Conservation (phyloP, 805 yeast genomes). For the Kodamaea sagamina region DNA sequence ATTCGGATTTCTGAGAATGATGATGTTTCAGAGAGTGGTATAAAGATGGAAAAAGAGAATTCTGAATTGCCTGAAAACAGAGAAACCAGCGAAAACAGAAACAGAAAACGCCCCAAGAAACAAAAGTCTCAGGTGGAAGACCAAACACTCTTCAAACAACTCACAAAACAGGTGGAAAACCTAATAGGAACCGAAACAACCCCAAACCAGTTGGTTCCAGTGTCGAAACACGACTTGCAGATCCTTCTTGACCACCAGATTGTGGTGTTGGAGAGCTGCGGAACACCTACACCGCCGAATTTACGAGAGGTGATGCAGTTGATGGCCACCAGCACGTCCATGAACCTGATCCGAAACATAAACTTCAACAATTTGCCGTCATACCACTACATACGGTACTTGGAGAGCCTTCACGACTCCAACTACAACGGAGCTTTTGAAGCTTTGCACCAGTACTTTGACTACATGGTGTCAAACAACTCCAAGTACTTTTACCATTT, state of each 20-base stretch:
- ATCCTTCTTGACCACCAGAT: slow-evolving; percentile 56
- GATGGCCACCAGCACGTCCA: slow-evolving; percentile 49
- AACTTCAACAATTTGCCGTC: slow-evolving; percentile 34
- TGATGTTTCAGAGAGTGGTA: too few species aligned
- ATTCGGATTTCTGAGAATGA: too few species aligned
- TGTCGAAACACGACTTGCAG: slow-evolving; percentile 55
- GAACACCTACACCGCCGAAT: slow-evolving; percentile 50
- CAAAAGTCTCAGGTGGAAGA: background rate
- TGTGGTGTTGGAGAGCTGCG: slow-evolving; percentile 50
- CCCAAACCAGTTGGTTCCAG: slow-evolving; percentile 27
- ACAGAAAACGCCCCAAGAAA: slow-evolving; percentile 1
- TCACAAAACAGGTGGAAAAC: slow-evolving; percentile 3
- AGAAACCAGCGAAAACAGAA: too few species aligned
- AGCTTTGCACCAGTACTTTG: slow-evolving; percentile 62
- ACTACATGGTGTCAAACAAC: slow-evolving; percentile 70
- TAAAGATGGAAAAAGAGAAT: background rate
- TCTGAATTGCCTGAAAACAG: background rate
- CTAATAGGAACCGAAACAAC: slow-evolving; percentile 6
- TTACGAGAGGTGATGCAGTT: slow-evolving; percentile 43
- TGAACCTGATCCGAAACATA: slow-evolving; percentile 34
- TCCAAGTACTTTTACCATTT: slow-evolving; percentile 71
- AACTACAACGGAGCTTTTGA: slow-evolving; percentile 61
- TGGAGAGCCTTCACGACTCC: slow-evolving; percentile 56
- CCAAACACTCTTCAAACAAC: background rate
- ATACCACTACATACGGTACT: slow-evolving; percentile 58